Evolutionary conservation across 2,329 filamentous ascomycete genomes (phyloP), one percentile per base, ranked within the genome.

Genomic region (Pseudopithomyces chartarum): DNA sequence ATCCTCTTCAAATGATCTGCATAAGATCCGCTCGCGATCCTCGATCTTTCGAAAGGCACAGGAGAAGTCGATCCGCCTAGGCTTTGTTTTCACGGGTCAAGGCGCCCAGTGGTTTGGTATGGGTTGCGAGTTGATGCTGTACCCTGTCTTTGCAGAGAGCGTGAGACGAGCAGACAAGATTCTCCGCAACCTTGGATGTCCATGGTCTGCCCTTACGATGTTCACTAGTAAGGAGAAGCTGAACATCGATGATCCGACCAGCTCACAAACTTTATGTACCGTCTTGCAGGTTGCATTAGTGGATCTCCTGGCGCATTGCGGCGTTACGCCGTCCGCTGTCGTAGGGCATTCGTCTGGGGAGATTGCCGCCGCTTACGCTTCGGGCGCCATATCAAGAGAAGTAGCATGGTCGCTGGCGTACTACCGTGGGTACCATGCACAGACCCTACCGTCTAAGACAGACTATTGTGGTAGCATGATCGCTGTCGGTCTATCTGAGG

Each of bases 61-160:
- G 19, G 15, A 15, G 7, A 33, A 46, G 32, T 17, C 43, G 12
- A 23, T 22, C 10, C 26, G 55, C 17, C 15, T 59, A 4, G 48
- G 22, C 53, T 64, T 59, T 38, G 67, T 79, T 0, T 79, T 79
- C 57, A 78, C 76, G 0, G 78, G 78, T 1, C 78, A 80, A 46
- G 78, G 78, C 23, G 76, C 76, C 1, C 76, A 79, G 36, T 80
- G 72, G 68, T 51, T 57, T 0, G 65, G 65, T 1, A 79, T 79
- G 77, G 77, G 76, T 7, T 55, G 4, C 66, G 76, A 48, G 61
- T 78, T 7, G n/a, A 23, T 77, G 13, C 6, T 6, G 12, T 57
- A 59, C 22, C 47, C 54, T 1, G 32, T 39, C 7, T 65, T 64
- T 22, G 34, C 23, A 13, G 10, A 54, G 12, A 56, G 36, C 15